Percentiles rank a stretch among this genome's conserved stretches.
These are phyloP conservation scores for Ziziphus jujuba DNA, from an alignment of 306 rosid genomes.

Conservation along the genomic window DNA sequence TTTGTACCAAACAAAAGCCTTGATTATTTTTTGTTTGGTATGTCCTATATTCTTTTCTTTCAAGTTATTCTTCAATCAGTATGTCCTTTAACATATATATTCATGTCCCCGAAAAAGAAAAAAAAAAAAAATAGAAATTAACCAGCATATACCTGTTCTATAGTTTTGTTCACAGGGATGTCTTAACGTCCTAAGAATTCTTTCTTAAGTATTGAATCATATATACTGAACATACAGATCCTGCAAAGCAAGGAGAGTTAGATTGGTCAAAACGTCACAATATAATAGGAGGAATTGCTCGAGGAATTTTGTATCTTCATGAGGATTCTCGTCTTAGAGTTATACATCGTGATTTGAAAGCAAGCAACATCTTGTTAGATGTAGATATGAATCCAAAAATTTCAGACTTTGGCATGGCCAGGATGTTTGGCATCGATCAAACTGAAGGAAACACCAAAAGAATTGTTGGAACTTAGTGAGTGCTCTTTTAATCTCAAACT, in stretches of 20 bases:
- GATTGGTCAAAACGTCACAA: slow-evolving; percentile 53
- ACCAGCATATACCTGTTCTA: too few species aligned
- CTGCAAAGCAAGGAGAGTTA: slow-evolving; percentile 26
- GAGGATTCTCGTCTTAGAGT: slow-evolving; percentile 56
- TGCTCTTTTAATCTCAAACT: background rate
- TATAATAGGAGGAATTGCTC: slow-evolving; percentile 45
- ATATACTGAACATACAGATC: slow-evolving; percentile 34
- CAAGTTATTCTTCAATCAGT: too few species aligned
- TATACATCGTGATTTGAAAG: slow-evolving; percentile 60
- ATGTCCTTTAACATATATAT: too few species aligned
- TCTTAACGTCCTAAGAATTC: background rate
- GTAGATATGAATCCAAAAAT: slow-evolving; percentile 49
- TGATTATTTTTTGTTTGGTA: too few species aligned
- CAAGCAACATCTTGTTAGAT: slow-evolving; percentile 53
- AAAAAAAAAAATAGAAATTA: too few species aligned
- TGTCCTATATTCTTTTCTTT: too few species aligned
- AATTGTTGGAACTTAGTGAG: slow-evolving; percentile 66
- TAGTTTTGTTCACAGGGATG: too few species aligned
- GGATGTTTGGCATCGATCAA: too few species aligned
- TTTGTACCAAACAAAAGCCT: too few species aligned
- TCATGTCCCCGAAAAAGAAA: too few species aligned
- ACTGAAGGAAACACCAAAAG: slow-evolving; percentile 38
- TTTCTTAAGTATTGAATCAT: background rate
- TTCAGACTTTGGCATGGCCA: slow-evolving; percentile 67
- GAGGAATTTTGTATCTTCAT: slow-evolving; percentile 59